These are phyloP conservation scores for Vigna angularis DNA, from an alignment of 306 rosid genomes.

Conservation along the genomic window DNA sequence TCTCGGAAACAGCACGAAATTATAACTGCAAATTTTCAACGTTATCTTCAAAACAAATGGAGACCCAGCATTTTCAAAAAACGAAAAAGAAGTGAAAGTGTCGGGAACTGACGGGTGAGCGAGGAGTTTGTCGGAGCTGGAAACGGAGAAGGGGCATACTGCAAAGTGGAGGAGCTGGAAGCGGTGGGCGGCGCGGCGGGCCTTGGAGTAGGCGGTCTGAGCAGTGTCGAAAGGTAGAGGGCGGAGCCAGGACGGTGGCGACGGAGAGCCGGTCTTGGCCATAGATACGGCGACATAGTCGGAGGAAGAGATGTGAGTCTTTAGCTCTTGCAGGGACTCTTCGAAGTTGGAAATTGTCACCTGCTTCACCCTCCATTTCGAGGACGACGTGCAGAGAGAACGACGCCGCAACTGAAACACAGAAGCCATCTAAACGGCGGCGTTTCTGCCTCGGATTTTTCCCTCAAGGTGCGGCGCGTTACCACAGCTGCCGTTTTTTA, in stretches of 20 bases:
- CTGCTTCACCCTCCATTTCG: slow-evolving; percentile 73
- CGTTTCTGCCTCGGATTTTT: neutral
- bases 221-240: slow-evolving; percentile 69
- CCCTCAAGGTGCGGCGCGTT: neutral
- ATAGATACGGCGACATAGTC: slow-evolving; percentile 79
- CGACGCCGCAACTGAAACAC: slow-evolving; percentile 53
- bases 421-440: slow-evolving; percentile 27
- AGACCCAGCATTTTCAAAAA: neutral
- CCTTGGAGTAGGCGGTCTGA: slow-evolving; percentile 72
- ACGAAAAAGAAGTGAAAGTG: neutral
- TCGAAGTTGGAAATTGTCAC: slow-evolving; percentile 70
- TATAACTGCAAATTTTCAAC: slow-evolving; percentile 58
- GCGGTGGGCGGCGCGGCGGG: slow-evolving; percentile 70
- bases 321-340: slow-evolving; percentile 63
- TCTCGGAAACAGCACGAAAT: slow-evolving; percentile 82
- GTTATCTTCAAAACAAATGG: neutral
- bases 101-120: slow-evolving; percentile 74
- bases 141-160: slow-evolving; percentile 79
- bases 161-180: slow-evolving; percentile 87
- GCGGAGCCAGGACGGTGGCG: slow-evolving; percentile 71
- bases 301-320: slow-evolving; percentile 57
- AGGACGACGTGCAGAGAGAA: slow-evolving; percentile 44
- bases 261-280: slow-evolving; percentile 72
- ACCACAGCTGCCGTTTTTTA: too few relatives aligned
- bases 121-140: slow-evolving; percentile 53